Evolutionary conservation across 257 asterid species (phyloP), one percentile per base, ranked within the genome.

Genomic region (Solanum arcanum): DNA sequence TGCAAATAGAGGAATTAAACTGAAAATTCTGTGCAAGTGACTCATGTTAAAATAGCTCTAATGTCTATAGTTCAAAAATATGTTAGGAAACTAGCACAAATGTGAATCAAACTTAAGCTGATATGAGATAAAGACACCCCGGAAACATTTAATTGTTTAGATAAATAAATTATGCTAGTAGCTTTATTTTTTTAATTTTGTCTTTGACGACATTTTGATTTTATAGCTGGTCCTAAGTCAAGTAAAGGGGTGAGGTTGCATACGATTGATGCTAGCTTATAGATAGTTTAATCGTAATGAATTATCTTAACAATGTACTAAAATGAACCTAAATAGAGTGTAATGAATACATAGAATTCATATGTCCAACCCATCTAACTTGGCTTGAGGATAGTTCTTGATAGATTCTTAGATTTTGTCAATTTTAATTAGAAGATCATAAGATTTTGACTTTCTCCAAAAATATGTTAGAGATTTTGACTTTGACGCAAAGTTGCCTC

Each of bases 401-500:
- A 69, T 85, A 46, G 60, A 20, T 85, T 85, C 42, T 5, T 52
- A 66, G 86, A 25, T 56, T 39, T 27, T 76, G 68, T 68, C 70
- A n/a, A 62, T 62, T 62, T 62, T 0, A 0, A 11, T 2, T 23
- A 62, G 11, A 11, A 23, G 56, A 66, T 83, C 20, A 29, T 5
- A 37, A 66, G 86, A 25, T 56, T 41, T 59, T 59, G 85, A 66
- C 56, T 82, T 76, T 86, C 83, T 60, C 33, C 33, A 81, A 46
- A 35, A 83, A 37, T 46, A 16, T 23, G 15, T 12, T 31, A 74
- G 35, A 4, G 25, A 37, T 25, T 47, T 75, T 85, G 89, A 66
- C 68, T 83, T 76, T 77, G 83, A 83, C 86, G 85, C 39, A 86
- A 68, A 42, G 87, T 86, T 77, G 33, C 85, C 85, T 80, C 56